Conservation (phyloP, 177 flowering plant species). For the Tripterygium wilfordii region DNA sequence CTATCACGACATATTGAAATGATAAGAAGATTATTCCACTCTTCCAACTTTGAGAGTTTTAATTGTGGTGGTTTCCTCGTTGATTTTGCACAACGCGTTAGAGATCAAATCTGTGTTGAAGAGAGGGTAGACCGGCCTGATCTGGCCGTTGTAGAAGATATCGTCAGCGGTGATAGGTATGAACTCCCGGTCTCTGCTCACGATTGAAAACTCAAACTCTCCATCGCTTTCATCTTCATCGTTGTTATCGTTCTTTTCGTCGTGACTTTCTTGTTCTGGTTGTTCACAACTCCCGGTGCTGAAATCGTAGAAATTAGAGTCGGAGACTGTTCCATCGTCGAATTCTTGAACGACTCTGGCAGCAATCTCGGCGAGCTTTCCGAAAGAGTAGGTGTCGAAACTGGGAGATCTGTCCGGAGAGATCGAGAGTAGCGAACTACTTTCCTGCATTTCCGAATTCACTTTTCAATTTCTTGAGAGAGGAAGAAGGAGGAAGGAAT, state of each 20-base stretch:
- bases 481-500: background rate
- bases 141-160: conserved; percentile 63
- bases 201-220: conserved; percentile 31
- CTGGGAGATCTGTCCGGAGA: conserved; percentile 24
- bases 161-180: conserved; percentile 55
- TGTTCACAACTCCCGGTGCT: no score
- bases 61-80: background rate
- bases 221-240: conserved; percentile 7
- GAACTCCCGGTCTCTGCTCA: conserved; percentile 14
- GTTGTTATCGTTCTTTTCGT: no score
- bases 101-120: conserved; percentile 22
- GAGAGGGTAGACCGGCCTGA: conserved; percentile 42
- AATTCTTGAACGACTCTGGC: conserved; percentile 36
- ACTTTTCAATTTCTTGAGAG: background rate
- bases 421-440: conserved; percentile 7
- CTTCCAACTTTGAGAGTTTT: no score
- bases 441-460: conserved; percentile 7
- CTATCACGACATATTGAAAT: no score
- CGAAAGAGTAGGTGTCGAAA: conserved; percentile 37
- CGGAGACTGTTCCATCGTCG: background rate
- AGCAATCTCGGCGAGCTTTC: conserved; percentile 39
- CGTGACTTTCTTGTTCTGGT: no score
- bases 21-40: no score
- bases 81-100: background rate
- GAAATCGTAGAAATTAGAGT: no score